A percentile compares a stretch with the other conserved stretches of the same genome.
Conservation (phyloP, 2,329 filamentous ascomycete genomes). For the Leptographium wingfieldii region DNA sequence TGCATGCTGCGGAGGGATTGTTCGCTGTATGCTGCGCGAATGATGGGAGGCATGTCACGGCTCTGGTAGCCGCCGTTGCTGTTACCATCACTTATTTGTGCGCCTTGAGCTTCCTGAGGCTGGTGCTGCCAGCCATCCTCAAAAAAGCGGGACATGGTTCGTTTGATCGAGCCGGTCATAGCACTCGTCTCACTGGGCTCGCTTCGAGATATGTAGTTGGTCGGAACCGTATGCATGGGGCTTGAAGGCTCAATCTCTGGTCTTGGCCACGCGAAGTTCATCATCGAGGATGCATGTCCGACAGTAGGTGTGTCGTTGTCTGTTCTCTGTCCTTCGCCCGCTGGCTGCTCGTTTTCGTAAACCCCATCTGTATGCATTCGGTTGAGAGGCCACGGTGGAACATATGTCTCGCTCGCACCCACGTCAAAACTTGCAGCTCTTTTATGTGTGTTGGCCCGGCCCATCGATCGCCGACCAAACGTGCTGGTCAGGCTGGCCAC, state of each 20-base stretch:
- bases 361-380: not conserved
- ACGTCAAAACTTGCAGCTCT: not conserved
- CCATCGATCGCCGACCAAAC: constrained; percentile 60
- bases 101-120: not conserved
- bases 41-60: not conserved
- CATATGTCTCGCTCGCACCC: not conserved
- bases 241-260: not conserved
- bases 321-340: not conserved
- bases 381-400: not conserved
- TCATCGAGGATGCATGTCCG: not conserved
- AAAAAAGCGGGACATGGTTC: not conserved
- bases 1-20: not conserved
- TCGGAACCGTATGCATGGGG: not conserved
- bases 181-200: not conserved
- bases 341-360: not conserved
- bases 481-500: constrained; percentile 66
- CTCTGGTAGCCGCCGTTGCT: not conserved
- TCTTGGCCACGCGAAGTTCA: not conserved
- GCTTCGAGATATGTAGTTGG: no score
- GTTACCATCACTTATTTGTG: not conserved
- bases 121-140: constrained; percentile 1
- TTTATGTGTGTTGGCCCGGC: constrained; percentile 26
- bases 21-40: not conserved
- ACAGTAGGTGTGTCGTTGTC: not conserved
- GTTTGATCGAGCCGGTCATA: not conserved